These are phyloP conservation scores for Cutaneotrichosporon mucoides DNA, from an alignment of 1,284 basidiomycete genomes.

Conservation along the genomic window DNA sequence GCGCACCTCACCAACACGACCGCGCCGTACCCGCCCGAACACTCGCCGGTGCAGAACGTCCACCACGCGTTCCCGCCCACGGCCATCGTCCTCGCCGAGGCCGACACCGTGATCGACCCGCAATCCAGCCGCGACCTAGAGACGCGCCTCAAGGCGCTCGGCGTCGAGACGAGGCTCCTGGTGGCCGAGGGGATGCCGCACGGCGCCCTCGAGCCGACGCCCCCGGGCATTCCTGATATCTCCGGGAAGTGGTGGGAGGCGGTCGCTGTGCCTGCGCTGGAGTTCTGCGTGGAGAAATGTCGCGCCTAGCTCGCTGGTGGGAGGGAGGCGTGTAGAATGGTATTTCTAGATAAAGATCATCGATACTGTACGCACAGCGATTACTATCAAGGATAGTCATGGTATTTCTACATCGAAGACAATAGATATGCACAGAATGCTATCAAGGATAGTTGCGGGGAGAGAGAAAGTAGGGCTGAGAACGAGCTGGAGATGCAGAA, in stretches of 20 bases:
- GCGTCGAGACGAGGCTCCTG: neutral
- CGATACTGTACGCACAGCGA: too few species aligned
- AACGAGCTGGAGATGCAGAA: too few species aligned
- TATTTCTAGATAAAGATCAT: too few species aligned
- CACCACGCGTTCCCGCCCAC: neutral
- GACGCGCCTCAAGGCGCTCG: neutral
- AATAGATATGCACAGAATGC: too few species aligned
- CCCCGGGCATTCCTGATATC: too few species aligned
- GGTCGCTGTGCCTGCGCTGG: neutral
- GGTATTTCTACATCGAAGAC: too few species aligned
- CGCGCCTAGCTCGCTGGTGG: too few species aligned
- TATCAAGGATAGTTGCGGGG: too few species aligned
- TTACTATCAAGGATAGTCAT: too few species aligned
- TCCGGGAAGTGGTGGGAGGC: too few species aligned
- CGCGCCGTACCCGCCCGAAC: neutral
- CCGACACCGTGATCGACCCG: slow-evolving; percentile 1
- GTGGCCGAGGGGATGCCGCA: slow-evolving; percentile 2
- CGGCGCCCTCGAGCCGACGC: neutral
- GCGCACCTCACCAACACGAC: neutral
- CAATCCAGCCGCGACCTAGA: neutral
- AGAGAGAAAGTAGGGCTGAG: too few species aligned
- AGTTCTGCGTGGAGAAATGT: neutral
- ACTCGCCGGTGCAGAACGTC: neutral
- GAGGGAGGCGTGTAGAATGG: too few species aligned
- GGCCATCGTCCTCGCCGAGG: neutral